Base-by-base conservation (phyloP, 441 rosid genomes). In the Manihot esculenta region DNA sequence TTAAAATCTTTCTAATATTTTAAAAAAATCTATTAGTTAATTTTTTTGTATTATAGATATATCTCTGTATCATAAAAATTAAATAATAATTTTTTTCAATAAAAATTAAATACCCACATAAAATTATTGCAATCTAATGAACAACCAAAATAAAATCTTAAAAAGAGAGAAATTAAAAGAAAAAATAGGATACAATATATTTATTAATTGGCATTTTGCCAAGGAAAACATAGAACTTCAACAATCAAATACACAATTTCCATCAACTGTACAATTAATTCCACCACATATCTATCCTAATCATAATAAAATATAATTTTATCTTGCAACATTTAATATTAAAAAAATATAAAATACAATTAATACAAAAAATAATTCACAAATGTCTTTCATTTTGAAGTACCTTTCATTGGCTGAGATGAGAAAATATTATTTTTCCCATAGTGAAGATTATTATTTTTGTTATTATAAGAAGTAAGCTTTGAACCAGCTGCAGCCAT, bases 401-500 rank as follows among this genome's bases (percentile, higher is more conserved):
- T 50, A 41, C 26, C n/a, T 33, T 30, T 20, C 41, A 41, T 12
- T 42, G 44, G 17, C 41, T 57, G 7, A 56, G 18, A 42, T 68
- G 50, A 42, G n/a, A 67, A 60, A 3, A 15, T 30, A n/a, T 30
- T 23, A 12, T 33, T 30, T 9, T 20, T 60, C 17, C n/a, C 41
- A 50, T 62, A 73, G 33, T 69, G 76, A 59, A 64, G 66, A 65
- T 59, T 12, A 0, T n/a, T 23, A 17, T 12, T 1, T 20, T 0
- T 14, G 17, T 13, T 54, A 11, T n/a, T n/a, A n/a, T n/a, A n/a
- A n/a, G n/a, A n/a, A n/a, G 76, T 53, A 23, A 53, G 15, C 44
- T 64, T 72, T 2, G 71, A 70, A 14, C 66, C 77, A 26, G 53
- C 42, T 10, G 14, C 26, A 9, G 64, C 45, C 70, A 49, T 11